Evolutionary conservation across 257 asterid genomes (phyloP).

Genomic region (Echium plantagineum): DNA sequence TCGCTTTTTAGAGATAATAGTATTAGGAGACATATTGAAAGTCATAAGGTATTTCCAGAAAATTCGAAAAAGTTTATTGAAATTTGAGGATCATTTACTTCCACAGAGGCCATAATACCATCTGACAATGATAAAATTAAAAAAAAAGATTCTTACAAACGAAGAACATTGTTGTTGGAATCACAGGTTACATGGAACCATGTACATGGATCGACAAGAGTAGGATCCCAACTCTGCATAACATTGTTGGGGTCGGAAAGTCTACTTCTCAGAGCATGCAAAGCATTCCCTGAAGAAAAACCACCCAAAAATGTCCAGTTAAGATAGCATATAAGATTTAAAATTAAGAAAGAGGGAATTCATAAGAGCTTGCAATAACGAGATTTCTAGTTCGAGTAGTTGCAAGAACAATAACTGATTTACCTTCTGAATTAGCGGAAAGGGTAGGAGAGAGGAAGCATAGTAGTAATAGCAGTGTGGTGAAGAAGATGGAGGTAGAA

Average conservation of each 20-base stretch:
- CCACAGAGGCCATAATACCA: neutral
- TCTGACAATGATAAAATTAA: neutral
- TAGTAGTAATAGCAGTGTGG: constrained; percentile 23
- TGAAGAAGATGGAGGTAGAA: constrained; percentile 28
- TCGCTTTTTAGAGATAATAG: too few relatives aligned
- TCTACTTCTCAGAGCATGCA: constrained; percentile 65
- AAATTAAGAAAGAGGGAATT: too few relatives aligned
- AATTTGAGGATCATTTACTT: neutral
- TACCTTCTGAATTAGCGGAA: constrained; percentile 78
- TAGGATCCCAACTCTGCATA: constrained; percentile 92
- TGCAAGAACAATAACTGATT: too few relatives aligned
- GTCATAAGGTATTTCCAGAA: too few relatives aligned
- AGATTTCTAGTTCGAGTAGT: too few relatives aligned
- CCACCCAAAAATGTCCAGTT: neutral
- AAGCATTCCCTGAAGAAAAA: constrained; percentile 51
- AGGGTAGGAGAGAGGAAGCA: constrained; percentile 17
- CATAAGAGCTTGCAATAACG: too few relatives aligned
- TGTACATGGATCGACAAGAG: constrained; percentile 91
- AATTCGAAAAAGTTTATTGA: too few relatives aligned
- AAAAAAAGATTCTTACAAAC: constrained; percentile 46
- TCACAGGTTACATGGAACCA: constrained; percentile 94
- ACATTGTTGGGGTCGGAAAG: constrained; percentile 71
- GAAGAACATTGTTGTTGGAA: constrained; percentile 59
- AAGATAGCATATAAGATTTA: too few relatives aligned
- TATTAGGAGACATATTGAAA: too few relatives aligned